Evolutionary conservation across 345 rosid species (phyloP).

Genomic region (Microthlaspi erraticum): DNA sequence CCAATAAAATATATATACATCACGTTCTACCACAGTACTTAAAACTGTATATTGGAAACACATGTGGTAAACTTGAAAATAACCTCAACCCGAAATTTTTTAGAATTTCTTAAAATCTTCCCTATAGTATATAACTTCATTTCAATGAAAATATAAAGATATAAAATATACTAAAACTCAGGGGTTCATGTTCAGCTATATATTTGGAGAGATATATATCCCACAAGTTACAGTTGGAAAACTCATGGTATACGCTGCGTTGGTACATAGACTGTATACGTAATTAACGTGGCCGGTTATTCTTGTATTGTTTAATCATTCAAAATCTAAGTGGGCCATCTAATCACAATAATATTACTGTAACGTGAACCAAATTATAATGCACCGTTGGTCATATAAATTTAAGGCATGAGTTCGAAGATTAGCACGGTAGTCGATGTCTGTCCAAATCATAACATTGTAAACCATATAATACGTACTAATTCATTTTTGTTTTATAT

Average conservation of each 20-base stretch:
- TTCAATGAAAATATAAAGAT: too few relatives aligned
- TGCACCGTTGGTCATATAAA: constrained; percentile 29
- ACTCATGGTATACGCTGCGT: neutral
- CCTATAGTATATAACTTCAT: neutral
- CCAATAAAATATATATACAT: too few relatives aligned
- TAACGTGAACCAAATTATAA: constrained; percentile 30
- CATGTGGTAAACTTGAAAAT: too few relatives aligned
- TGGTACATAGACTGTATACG: neutral
- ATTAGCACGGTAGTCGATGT: constrained; percentile 34
- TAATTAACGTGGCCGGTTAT: constrained; percentile 21
- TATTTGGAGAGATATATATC: constrained; percentile 8
- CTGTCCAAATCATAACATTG: constrained; percentile 37
- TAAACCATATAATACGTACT: constrained; percentile 32
- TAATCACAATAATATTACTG: constrained; percentile 6
- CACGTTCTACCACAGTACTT: too few relatives aligned
- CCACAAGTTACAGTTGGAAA: neutral
- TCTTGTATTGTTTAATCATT: neutral
- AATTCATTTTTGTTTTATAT: constrained; percentile 23
- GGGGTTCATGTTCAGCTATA: neutral
- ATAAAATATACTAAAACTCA: too few relatives aligned
- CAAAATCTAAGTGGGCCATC: neutral
- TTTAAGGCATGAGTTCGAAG: constrained; percentile 29
- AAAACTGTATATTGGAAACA: too few relatives aligned
- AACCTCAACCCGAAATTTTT: too few relatives aligned
- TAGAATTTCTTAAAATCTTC: neutral